Evolutionary conservation across 1,139 yeast species (phyloP), one percentile per base, ranked within the genome.

Genomic region (Tardiomyces blankii): DNA sequence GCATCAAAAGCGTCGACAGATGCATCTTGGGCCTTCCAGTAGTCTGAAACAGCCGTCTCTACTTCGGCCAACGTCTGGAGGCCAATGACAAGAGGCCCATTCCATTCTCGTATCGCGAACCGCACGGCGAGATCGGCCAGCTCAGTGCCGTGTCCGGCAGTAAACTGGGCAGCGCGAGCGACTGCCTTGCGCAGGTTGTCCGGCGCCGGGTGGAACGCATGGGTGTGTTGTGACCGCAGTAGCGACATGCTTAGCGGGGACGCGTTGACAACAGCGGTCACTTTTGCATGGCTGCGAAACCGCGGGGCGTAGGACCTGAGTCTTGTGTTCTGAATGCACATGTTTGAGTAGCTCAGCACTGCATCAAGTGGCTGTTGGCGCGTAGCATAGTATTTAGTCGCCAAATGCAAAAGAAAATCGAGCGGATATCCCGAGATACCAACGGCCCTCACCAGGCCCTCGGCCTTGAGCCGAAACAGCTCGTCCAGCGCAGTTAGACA

Each of bases 381-480:
- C 51, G 27, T 52, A 47, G 45, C 41, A 25, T 53, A 55, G 16
- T 72, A 70, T 43, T 72, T 58, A 52, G 73, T 72, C 25, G 69
- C 64, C 18, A 64, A 50, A n/a, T 55, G 44, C 14, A 57, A 52
- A 43, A 89, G 66, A 48, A 76, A 80, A 18, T 77, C 78, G 19
- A 89, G 79, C 0, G 96, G 96, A 59, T 87, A 88, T 0, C 96
- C 97, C 9, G 94, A 80, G 41, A 88, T 66, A 7, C 97, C 97
- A 48, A 88, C 74, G 54, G 80, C 70, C 42, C 65, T 68, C 41
- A 87, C 72, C 7, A 74, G 40, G 0, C 95, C 95, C 55, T 79
- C 78, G 3, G 68, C 56, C 61, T 86, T 83, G 55, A 89, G 66
- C 42, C 57, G 55, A 54, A 68, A 72, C 54, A 87, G 70, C 54